These are phyloP conservation scores for Penicillium arizonense DNA, from an alignment of 495 filamentous ascomycete genomes.

Conservation along the genomic window DNA sequence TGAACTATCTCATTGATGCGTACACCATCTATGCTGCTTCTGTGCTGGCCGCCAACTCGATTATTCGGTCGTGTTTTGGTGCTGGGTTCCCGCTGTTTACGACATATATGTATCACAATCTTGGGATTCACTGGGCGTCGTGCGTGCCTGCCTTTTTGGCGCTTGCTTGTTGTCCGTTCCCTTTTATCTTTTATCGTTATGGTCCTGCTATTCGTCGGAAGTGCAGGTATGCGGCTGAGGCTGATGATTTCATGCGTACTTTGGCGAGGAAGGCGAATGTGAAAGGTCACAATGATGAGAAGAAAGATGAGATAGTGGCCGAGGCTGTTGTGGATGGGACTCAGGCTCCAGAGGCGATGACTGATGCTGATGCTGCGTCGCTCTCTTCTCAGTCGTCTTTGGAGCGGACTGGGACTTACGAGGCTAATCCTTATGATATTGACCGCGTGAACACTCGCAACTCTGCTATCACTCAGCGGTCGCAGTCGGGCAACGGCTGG, in stretches of 20 bases:
- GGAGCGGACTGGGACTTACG: constrained; percentile 14
- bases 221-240: constrained; percentile 68
- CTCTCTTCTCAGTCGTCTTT: constrained; percentile 7
- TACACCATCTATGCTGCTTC: constrained; percentile 73
- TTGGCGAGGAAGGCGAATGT: constrained; percentile 12
- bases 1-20: constrained; percentile 69
- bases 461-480: constrained; percentile 24
- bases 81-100: constrained; percentile 75
- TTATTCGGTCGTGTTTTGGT: constrained; percentile 62
- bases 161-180: constrained; percentile 64
- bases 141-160: constrained; percentile 68
- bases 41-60: constrained; percentile 66
- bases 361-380: neutral
- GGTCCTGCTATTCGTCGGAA: constrained; percentile 55
- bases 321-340: neutral
- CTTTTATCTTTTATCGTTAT: constrained; percentile 67
- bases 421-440: constrained; percentile 29
- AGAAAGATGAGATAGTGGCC: neutral
- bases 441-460: constrained; percentile 28
- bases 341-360: neutral
- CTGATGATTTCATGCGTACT: constrained; percentile 36
- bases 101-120: constrained; percentile 59
- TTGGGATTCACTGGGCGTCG: constrained; percentile 74
- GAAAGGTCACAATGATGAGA: neutral
- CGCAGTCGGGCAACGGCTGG: constrained; percentile 7